These are phyloP conservation scores for Aspergillus pseudotamarii DNA, from an alignment of 2,329 filamentous ascomycete genomes.

Conservation along the genomic window DNA sequence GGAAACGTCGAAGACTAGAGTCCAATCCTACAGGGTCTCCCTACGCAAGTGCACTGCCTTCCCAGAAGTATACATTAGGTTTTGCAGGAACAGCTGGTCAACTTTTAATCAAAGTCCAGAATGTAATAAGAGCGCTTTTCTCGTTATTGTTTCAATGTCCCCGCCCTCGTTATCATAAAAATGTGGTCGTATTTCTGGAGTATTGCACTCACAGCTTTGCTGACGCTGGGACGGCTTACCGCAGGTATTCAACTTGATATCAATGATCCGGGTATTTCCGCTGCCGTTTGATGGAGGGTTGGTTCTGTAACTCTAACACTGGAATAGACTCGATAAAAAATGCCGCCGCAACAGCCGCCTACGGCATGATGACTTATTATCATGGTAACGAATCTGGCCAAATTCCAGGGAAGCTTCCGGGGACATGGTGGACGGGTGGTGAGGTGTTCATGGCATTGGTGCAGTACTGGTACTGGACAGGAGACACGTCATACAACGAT, in stretches of 20 bases:
- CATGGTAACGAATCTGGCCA: slow-evolving; percentile 54
- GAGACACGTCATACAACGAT: slow-evolving; percentile 43
- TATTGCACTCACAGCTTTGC: neutral
- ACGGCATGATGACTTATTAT: slow-evolving; percentile 57
- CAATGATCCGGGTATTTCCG: neutral
- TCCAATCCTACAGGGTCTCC: neutral
- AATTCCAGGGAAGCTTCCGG: slow-evolving; percentile 61
- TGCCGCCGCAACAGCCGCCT: slow-evolving; percentile 47
- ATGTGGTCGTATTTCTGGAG: neutral
- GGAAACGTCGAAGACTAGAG: neutral
- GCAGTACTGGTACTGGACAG: slow-evolving; percentile 48
- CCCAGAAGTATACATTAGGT: neutral
- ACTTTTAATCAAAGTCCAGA: neutral
- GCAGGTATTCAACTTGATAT: neutral
- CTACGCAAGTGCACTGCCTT: neutral
- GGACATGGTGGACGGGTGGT: slow-evolving; percentile 76
- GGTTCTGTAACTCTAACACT: neutral
- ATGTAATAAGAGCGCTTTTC: neutral
- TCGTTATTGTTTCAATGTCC: neutral
- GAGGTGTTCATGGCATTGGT: slow-evolving; percentile 51
- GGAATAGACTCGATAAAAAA: slow-evolving; percentile 46
- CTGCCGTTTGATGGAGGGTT: neutral
- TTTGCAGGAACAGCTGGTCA: neutral
- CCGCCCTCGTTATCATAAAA: neutral
- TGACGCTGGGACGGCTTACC: neutral